Conservation (phyloP, 2,329 filamentous ascomycete species). For the Aspergillus spinulosporus region DNA sequence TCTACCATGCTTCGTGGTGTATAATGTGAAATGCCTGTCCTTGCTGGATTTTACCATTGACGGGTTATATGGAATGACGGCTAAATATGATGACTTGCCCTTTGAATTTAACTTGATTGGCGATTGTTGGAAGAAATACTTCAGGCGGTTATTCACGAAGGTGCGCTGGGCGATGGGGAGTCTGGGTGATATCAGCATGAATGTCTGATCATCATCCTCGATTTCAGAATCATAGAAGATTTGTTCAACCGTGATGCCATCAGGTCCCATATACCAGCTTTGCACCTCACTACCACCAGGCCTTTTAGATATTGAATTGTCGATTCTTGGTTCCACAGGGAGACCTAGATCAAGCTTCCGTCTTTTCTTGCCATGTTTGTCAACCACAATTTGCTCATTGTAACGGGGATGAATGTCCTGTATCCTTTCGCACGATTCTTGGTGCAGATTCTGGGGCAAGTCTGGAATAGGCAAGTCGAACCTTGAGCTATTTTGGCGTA, state of each 20-base stretch:
- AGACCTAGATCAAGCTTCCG: slow-evolving; percentile 28
- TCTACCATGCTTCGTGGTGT: slow-evolving; percentile 27
- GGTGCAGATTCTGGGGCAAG: neutral
- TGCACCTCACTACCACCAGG: neutral
- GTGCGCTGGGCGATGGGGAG: slow-evolving; percentile 27
- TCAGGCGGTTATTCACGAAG: slow-evolving; percentile 35
- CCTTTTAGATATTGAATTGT: neutral
- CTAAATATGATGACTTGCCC: slow-evolving; percentile 24
- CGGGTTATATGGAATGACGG: slow-evolving; percentile 32
- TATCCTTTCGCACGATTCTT: neutral
- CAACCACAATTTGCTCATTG: slow-evolving; percentile 28
- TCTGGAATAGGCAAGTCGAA: neutral
- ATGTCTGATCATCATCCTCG: slow-evolving; percentile 30
- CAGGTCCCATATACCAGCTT: slow-evolving; percentile 42
- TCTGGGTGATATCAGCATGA: slow-evolving; percentile 25
- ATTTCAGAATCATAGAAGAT: slow-evolving; percentile 45
- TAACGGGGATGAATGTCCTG: slow-evolving; percentile 14
- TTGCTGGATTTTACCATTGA: slow-evolving; percentile 14
- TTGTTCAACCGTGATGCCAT: slow-evolving; percentile 39
- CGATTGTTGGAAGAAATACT: slow-evolving; percentile 29
- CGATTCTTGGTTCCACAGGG: slow-evolving; percentile 2
- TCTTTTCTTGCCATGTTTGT: slow-evolving; percentile 32
- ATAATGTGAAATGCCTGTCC: slow-evolving; percentile 32
- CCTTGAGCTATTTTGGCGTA: neutral
- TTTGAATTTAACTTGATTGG: slow-evolving; percentile 24